Base-by-base conservation (phyloP, 108 stramenopile species). In the Phaeodactylum tricornutum region DNA sequence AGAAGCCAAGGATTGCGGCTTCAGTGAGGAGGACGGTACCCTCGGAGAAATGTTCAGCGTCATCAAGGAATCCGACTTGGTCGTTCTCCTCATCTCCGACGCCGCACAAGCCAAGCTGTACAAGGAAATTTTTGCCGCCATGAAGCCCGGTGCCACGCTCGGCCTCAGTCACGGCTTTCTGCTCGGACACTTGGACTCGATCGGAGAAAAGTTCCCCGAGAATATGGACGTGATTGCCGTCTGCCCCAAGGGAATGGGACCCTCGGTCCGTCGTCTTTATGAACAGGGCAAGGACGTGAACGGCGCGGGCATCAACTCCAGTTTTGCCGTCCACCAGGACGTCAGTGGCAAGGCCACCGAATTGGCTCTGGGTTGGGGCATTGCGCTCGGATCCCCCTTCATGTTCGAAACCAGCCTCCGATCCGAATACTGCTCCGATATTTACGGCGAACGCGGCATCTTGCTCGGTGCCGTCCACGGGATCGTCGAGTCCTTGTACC, bases 211-310 rank as follows among this genome's bases (percentile, higher is more conserved):
- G 4, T 97, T 97, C 85, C 93, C 96, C n/a, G 88, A 83, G 25
- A 66, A 84, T 53, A 93, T 95, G 87, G 92, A 95, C 65, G 96
- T 97, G 19, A 95, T 97, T 64, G 92, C 92, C 28, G 96, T 97
- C 29, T 94, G 92, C 68, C 96, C 96, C 77, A 97, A 97, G 89
- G 96, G 96, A 41, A 97, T 97, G 96, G 96, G 96, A 39, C 96
- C 96, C 39, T 92, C 89, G 39, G 96, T 97, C 35, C 91, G 96
- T 55, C 86, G 96, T 69, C 81, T 97, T 24, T 97, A 97, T 71
- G 96, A 97, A 76, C 96, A 97, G 66, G 96, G 96, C 36, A 97
- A 97, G 87, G 87, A 92, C 45, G 90, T 93, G 30, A 95, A 95
- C 70, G 96, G 96, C 52, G 92, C 93, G 35, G 96, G 96, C 44